These are phyloP conservation scores for Paramyrothecium roridum DNA, from an alignment of 2,329 filamentous ascomycete species.

Conservation along the genomic window DNA sequence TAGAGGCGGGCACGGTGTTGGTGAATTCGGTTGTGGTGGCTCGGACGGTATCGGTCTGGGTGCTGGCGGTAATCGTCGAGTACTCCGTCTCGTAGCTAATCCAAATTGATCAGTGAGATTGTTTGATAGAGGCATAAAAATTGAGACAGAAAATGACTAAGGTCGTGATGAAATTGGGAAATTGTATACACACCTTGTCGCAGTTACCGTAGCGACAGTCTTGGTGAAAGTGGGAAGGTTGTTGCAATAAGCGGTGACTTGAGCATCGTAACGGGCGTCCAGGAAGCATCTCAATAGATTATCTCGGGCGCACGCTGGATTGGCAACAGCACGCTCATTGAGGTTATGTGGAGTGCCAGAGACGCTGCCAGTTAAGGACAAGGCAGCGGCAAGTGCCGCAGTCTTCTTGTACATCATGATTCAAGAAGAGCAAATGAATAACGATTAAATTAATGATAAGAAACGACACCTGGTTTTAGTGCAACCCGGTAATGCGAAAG, in stretches of 20 bases:
- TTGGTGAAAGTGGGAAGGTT: not conserved
- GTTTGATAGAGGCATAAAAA: not conserved
- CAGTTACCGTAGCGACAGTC: not conserved
- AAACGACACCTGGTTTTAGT: not conserved
- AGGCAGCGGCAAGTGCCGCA: not conserved
- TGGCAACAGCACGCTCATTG: not conserved
- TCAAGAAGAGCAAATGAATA: not conserved
- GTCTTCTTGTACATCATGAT: not conserved
- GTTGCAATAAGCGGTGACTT: not conserved
- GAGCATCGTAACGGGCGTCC: not conserved
- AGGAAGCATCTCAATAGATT: slow-evolving; percentile 1
- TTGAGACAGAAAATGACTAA: no score
- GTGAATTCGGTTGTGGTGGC: not conserved
- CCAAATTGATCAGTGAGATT: not conserved
- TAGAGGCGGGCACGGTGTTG: not conserved
- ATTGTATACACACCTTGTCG: not conserved
- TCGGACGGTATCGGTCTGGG: not conserved
- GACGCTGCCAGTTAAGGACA: not conserved
- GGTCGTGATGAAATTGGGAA: not conserved
- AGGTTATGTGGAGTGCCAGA: not conserved
- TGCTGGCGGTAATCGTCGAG: not conserved
- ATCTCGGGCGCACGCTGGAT: not conserved
- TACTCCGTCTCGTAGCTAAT: not conserved
- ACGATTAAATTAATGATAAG: not conserved
- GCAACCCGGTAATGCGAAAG: not conserved